Evolutionary conservation across 176 grass and related monocot genomes (phyloP).

Genomic region (Oryza australiensis): DNA sequence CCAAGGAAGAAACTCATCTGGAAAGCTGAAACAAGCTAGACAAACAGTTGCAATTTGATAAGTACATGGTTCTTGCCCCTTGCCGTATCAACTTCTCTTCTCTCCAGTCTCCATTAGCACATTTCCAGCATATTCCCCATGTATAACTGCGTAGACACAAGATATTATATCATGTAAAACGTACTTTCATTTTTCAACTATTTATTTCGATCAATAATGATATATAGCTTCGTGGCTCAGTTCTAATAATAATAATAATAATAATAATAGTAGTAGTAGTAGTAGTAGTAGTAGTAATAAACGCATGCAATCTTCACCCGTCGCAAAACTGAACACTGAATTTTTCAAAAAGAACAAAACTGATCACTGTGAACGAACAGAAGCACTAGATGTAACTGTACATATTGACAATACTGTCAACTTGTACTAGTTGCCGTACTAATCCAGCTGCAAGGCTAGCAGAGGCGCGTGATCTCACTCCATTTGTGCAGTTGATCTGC

Average conservation of each 20-base stretch:
- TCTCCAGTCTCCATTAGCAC: not conserved
- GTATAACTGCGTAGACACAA: not conserved
- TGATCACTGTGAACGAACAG: not conserved
- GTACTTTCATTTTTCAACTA: not conserved
- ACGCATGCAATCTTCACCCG: not conserved
- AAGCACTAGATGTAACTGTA: not conserved
- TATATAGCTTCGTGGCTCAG: not conserved
- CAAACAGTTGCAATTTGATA: not conserved
- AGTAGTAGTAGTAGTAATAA: not conserved
- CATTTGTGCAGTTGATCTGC: not conserved
- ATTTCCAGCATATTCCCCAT: not conserved
- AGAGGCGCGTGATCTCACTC: not conserved
- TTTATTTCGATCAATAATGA: not conserved
- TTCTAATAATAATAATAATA: not conserved
- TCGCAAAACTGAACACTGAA: not conserved
- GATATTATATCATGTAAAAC: not conserved
- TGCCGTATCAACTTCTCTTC: not conserved
- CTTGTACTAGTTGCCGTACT: slow-evolving; percentile 3
- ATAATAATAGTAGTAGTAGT: not conserved
- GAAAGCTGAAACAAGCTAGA: not conserved
- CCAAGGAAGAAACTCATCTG: not conserved
- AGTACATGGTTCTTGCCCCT: not conserved
- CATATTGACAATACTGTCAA: slow-evolving; percentile 19
- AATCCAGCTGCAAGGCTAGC: not conserved
- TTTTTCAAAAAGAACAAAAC: not conserved